Base-by-base conservation (phyloP, 2,329 filamentous ascomycete genomes). In the Hypoxylon sp. region DNA sequence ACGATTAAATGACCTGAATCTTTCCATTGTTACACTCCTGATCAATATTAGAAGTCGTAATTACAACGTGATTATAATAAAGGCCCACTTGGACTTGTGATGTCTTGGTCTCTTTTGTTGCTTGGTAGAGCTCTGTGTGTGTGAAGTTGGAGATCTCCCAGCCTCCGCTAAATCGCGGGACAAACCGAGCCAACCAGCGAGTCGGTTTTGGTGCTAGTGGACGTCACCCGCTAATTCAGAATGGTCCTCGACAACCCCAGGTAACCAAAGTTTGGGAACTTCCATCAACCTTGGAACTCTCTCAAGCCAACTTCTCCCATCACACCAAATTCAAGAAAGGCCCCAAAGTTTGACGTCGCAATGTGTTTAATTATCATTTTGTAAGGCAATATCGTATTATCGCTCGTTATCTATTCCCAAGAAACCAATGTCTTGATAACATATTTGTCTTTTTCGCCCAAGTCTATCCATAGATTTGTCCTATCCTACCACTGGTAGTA, bases 171-270 rank as follows among this genome's bases (percentile, higher is more conserved):
- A 6, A 14, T 19, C 44, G 19, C 68, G 65, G 68, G 50, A 65
- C 61, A 39, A 47, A 6, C 61, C 68, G 61, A 57, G 33, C 68
- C 61, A 65, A 65, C 39, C 39, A 62, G n/a, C 19, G 26, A n/a
- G 26, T 42, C 11, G 8, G 33, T 26, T 17, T 31, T 8, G 6
- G 29, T 31, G 6, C 29, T 9, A 31, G 29, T 31, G 29, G 29
- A 65, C 64, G 56, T 70, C 67, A 70, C 63, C 24, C n/a, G 24
- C 26, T 60, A 46, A 37, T 54, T 54, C 22, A 58, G 19, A 22
- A 19, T 26, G 31, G 33, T 29, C 39, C 39, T 24, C 14, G 3
- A 19, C 26, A 31, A 5, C 11, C 29, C 31, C 31, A 26, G 19
- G 31, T 42, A 37, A 13, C 26, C 42, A 44, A 10, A 35, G 8